A percentile compares a stretch with the other conserved stretches of the same genome.
phyloP scores from a whole-genome alignment of 306 rosid species.

The Trifolium repens region DNA sequence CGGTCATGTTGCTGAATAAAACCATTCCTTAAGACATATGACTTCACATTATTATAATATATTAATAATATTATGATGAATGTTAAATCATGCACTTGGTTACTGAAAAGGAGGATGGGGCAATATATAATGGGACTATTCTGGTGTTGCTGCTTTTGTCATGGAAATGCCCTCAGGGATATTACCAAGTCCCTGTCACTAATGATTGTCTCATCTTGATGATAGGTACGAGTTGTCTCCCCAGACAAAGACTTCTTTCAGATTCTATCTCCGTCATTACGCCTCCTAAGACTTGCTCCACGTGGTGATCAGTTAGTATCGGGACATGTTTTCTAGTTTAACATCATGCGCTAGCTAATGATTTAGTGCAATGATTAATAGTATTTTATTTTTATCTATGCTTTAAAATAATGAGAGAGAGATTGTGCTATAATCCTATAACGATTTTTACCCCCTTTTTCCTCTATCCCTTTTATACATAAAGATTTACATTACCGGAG shows the following conservation, averaged over 20 bases:
- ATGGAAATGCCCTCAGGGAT: slow-evolving; percentile 28
- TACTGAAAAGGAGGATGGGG: slow-evolving; percentile 16
- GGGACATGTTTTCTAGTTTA: slow-evolving; percentile 28
- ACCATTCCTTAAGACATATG: slow-evolving; percentile 13
- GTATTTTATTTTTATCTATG: slow-evolving; percentile 20
- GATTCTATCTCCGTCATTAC: slow-evolving; percentile 87
- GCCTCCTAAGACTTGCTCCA: slow-evolving; percentile 93
- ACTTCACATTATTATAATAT: not conserved
- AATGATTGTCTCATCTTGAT: slow-evolving; percentile 41
- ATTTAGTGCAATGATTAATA: slow-evolving; percentile 31
- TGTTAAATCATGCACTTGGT: not conserved
- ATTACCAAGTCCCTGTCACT: slow-evolving; percentile 34
- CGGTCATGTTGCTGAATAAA: slow-evolving; percentile 25
- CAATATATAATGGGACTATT: slow-evolving; percentile 6
- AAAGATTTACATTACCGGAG: not conserved
- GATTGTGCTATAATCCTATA: not conserved
- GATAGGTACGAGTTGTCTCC: slow-evolving; percentile 94
- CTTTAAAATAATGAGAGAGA: slow-evolving; percentile 7
- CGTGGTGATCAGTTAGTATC: slow-evolving; percentile 90
- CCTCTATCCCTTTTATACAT: slow-evolving; percentile 10
- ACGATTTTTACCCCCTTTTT: not conserved
- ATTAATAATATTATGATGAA: not conserved
- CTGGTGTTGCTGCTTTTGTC: slow-evolving; percentile 24
- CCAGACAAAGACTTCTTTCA: slow-evolving; percentile 98
- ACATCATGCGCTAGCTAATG: slow-evolving; percentile 25